phyloP scores from a whole-genome alignment of 257 asterid species.

The Euphrasia confusa region DNA sequence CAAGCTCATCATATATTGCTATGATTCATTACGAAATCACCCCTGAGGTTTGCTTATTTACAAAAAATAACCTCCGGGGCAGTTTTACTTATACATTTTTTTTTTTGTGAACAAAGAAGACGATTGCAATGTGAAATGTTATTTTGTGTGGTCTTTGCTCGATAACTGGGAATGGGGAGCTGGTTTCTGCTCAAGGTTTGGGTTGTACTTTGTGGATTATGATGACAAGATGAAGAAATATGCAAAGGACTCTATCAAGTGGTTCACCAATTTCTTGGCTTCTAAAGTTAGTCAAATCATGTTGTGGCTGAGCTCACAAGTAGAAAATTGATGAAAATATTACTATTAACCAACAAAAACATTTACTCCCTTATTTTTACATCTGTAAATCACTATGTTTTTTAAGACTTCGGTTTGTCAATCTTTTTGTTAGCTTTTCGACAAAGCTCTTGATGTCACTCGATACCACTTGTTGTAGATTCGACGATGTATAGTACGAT shows the following conservation, averaged over 20 bases:
- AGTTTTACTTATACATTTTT: no score
- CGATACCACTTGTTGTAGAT: no score
- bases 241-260: conserved; percentile 68
- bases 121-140: conserved; percentile 83
- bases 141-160: conserved; percentile 81
- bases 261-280: conserved; percentile 75
- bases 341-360: background rate
- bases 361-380: no score
- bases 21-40: background rate
- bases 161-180: conserved; percentile 98
- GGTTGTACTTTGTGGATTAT: conserved; percentile 76
- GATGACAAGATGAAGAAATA: conserved; percentile 63
- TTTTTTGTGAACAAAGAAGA: conserved; percentile 41
- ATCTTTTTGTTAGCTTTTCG: no score
- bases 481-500: no score
- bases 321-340: background rate
- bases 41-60: background rate
- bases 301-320: background rate
- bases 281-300: conserved; percentile 21
- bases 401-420: no score
- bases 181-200: conserved; percentile 71
- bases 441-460: no score
- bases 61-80: background rate
- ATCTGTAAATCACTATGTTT: no score
- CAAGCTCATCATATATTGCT: background rate